Percentiles rank a stretch among this genome's conserved stretches.
Conservation (phyloP, 2,329 filamentous ascomycete species). For the Pseudohalonectria lignicola region DNA sequence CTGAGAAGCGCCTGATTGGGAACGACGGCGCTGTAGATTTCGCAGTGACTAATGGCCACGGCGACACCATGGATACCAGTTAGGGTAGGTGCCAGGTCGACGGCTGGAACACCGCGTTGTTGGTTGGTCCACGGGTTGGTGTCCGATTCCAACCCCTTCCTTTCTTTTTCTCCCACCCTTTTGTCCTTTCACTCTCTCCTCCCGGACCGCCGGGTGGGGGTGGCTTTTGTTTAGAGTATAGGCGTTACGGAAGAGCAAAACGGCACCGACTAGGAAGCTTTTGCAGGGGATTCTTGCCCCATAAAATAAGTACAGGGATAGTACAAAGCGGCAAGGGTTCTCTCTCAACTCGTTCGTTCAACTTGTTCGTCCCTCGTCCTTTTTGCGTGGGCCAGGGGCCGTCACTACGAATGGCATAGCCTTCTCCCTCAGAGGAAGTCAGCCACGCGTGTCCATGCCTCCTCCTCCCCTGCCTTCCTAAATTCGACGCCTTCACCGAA, state of each 20-base stretch:
- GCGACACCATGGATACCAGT: conserved; percentile 23
- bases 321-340: too few relatives aligned
- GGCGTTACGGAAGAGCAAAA: conserved; percentile 4
- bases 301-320: too few relatives aligned
- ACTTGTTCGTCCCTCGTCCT: too few relatives aligned
- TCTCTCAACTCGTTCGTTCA: too few relatives aligned
- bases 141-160: too few relatives aligned
- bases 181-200: not conserved
- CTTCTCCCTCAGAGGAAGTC: conserved; percentile 16
- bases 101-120: too few relatives aligned
- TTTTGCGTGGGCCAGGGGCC: too few relatives aligned
- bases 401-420: too few relatives aligned
- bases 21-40: conserved; percentile 75
- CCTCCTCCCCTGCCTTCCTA: conserved; percentile 42
- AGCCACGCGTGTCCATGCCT: conserved; percentile 39
- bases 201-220: too few relatives aligned
- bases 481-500: conserved; percentile 87
- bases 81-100: conserved; percentile 1
- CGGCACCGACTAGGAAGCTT: too few relatives aligned
- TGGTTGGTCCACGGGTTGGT: too few relatives aligned
- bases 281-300: too few relatives aligned
- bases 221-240: conserved; percentile 4
- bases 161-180: conserved; percentile 3
- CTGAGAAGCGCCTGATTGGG: conserved; percentile 86
- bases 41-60: conserved; percentile 40